Evolutionary conservation across 1,284 basidiomycete species (phyloP), one percentile per base, ranked within the genome.

Genomic region (Wolfiporia cocos): DNA sequence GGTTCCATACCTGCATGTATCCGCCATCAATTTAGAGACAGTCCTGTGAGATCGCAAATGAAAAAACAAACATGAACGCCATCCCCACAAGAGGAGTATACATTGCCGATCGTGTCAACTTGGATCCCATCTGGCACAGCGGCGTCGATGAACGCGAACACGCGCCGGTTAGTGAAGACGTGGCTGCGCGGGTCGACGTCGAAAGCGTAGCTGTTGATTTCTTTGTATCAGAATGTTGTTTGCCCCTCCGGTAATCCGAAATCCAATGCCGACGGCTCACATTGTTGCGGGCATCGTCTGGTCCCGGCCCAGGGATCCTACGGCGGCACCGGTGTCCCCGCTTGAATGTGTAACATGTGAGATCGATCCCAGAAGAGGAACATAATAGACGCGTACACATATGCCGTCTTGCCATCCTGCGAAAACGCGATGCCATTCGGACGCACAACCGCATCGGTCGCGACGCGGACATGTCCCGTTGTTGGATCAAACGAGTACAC

Each of bases 1-100:
- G 53, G 54, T 78, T 76, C 74, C 78, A 88, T 2, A 89, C 81
- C 64, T 81, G n/a, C n/a, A n/a, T n/a, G n/a, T n/a, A n/a, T n/a
- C n/a, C n/a, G n/a, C n/a, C n/a, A n/a, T n/a, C n/a, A n/a, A n/a
- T n/a, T n/a, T n/a, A n/a, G n/a, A n/a, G n/a, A n/a, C n/a, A n/a
- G n/a, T n/a, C n/a, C n/a, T n/a, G n/a, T n/a, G n/a, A n/a, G n/a
- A n/a, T n/a, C n/a, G 2, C n/a, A n/a, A 26, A 7, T 3, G 3
- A 14, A 9, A 32, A 11, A 24, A 57, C 68, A 34, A 43, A 78
- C 70, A 52, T 86, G 76, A 0, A 85, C 76, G 33, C 87, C 88
- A 51, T 91, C 87, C 5, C 76, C 81, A 44, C 71, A 74, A 3
- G 81, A 81, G 15, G 76, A 68, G 53, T 85, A 87, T 1, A 88